These are phyloP conservation scores for Albophoma yamanashiensis DNA, from an alignment of 2,329 filamentous ascomycete species.

Conservation along the genomic window DNA sequence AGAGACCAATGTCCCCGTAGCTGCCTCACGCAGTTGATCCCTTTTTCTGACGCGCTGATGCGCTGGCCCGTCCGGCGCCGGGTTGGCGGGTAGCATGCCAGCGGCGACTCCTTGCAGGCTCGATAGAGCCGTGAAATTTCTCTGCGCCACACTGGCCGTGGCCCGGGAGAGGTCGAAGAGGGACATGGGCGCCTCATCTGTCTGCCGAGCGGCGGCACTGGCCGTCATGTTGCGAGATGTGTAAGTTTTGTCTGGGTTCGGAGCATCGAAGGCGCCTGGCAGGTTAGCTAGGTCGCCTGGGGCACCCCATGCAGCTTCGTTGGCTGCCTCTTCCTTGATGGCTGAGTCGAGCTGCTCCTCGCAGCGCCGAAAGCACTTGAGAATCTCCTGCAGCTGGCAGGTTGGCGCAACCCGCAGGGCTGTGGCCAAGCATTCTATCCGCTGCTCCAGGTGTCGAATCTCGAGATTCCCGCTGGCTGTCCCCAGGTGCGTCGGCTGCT, in stretches of 20 bases:
- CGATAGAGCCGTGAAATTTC: conserved; percentile 45
- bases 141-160: conserved; percentile 47
- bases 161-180: conserved; percentile 54
- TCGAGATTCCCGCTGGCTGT: conserved; percentile 48
- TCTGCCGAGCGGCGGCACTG: conserved; percentile 21
- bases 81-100: conserved; percentile 1
- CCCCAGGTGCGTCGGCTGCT: conserved; percentile 48
- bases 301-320: conserved; percentile 61
- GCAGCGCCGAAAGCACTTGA: conserved; percentile 64
- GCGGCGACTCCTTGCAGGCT: conserved; percentile 29
- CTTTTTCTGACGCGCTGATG: conserved; percentile 50
- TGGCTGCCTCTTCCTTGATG: conserved; percentile 54
- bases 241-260: conserved; percentile 12
- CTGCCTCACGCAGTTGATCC: conserved; percentile 58
- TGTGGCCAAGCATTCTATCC: conserved; percentile 68
- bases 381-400: conserved; percentile 59
- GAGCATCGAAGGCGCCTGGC: conserved; percentile 41
- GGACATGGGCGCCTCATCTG: conserved; percentile 51
- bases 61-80: conserved; percentile 15
- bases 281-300: conserved; percentile 48
- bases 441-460: conserved; percentile 66
- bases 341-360: conserved; percentile 66
- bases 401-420: conserved; percentile 65
- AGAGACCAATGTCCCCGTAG: conserved; percentile 55
- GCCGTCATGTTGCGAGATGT: conserved; percentile 21